Evolutionary conservation across 495 filamentous ascomycete species (phyloP), one percentile per base, ranked within the genome.

Genomic region (Cladorrhinum samala): DNA sequence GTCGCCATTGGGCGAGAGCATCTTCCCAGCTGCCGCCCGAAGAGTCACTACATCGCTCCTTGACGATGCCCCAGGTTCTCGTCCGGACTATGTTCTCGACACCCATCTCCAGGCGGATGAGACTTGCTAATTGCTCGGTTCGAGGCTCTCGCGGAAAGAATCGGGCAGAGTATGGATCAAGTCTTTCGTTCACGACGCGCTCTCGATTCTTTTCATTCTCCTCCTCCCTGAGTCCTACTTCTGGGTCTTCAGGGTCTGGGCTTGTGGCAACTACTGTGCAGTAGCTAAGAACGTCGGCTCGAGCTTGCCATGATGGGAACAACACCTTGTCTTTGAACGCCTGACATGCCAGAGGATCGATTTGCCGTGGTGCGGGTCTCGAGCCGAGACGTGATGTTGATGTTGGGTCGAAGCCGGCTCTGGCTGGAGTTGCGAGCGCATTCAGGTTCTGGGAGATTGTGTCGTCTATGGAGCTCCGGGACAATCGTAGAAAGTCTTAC

Each of bases 371-470:
- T 13, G 73, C 66, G 30, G 83, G 78, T 21, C 82, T 78, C 2
- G 79, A 68, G 1, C 76, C 69, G 1, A 73, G 70, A 0, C 62
- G 66, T 4, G 75, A 71, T 4, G 89, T 95, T 1, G 88, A 90
- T 1, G 84, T 75, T 14, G 93, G 89, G 57, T 95, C 87, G 65
- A 95, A 98, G 7, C 81, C 80, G 18, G 71, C 66, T 21, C 62
- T 74, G 14, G 88, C 74, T 0, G 93, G 93, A 2, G 87, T 91
- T 30, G 89, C 69, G 20, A 98, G 77, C 2, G 90, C 89, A 72
- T 98, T 98, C 39, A 98, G 78, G 57, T 95, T 90, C 65, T 96
- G 92, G 1, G 83, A 83, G 59, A 98, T 96, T 14, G 87, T 87
- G 65, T 98, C 93, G 65, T 98, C 93, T 57, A 96, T 87, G 20